phyloP scores from a whole-genome alignment of 1,139 yeast genomes.

The Candida sp. region DNA sequence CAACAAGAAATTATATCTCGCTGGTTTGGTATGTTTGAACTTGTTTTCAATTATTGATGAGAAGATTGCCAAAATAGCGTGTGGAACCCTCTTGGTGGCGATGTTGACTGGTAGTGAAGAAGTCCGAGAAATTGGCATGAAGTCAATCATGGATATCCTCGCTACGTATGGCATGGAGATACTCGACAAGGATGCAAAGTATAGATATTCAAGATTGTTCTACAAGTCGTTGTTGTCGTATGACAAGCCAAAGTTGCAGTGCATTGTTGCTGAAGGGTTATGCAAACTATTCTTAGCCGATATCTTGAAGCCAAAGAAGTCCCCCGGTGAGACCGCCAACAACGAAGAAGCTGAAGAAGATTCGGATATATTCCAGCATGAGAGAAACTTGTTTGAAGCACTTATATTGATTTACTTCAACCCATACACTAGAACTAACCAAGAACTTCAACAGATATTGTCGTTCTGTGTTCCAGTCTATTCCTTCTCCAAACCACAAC shows the following conservation, averaged over 20 bases:
- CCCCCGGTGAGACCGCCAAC: not conserved
- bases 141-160: constrained; percentile 77
- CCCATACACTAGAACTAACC: constrained; percentile 65
- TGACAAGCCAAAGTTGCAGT: constrained; percentile 70
- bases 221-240: constrained; percentile 65
- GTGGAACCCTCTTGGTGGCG: constrained; percentile 61
- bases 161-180: constrained; percentile 77
- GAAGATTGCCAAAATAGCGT: constrained; percentile 68
- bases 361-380: constrained; percentile 29
- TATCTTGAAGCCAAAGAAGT: constrained; percentile 40
- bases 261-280: constrained; percentile 85
- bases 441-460: constrained; percentile 76
- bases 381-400: constrained; percentile 62
- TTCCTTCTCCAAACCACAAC: constrained; percentile 76
- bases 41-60: constrained; percentile 76
- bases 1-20: constrained; percentile 57
- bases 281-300: constrained; percentile 85
- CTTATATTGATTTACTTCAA: constrained; percentile 77
- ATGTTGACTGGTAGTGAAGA: constrained; percentile 68
- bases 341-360: constrained; percentile 18
- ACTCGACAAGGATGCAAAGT: constrained; percentile 64
- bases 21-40: constrained; percentile 81
- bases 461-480: constrained; percentile 92
- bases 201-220: constrained; percentile 70
- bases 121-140: constrained; percentile 64